phyloP scores from a whole-genome alignment of 2,329 filamentous ascomycete genomes.

The Xylariales sp. region DNA sequence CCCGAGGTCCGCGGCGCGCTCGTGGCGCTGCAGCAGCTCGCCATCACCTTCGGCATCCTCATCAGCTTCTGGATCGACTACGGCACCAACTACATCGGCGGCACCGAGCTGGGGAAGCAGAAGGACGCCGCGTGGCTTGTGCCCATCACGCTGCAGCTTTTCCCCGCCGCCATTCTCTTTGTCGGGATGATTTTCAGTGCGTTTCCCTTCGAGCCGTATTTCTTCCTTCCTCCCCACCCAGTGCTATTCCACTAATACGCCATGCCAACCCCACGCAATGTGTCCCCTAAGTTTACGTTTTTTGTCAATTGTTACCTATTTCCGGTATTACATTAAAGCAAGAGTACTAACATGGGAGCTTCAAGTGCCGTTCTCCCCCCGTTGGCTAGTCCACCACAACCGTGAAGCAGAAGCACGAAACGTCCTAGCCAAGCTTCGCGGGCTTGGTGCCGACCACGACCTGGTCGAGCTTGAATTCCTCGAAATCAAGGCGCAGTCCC shows the following conservation, averaged over 20 bases:
- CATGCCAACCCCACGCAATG: neutral
- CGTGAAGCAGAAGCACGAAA: slow-evolving; percentile 75
- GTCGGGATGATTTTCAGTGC: slow-evolving; percentile 75
- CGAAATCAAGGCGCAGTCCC: slow-evolving; percentile 83
- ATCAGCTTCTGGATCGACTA: slow-evolving; percentile 73
- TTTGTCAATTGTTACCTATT: neutral
- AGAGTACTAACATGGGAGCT: slow-evolving; percentile 8
- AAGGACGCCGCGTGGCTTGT: slow-evolving; percentile 78
- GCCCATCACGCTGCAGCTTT: slow-evolving; percentile 77
- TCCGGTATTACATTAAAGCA: neutral
- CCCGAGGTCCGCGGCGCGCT: slow-evolving; percentile 57
- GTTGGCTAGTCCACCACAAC: slow-evolving; percentile 74
- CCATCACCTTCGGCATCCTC: slow-evolving; percentile 72
- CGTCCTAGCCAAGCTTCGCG: slow-evolving; percentile 73
- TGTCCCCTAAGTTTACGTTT: neutral
- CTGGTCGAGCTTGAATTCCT: slow-evolving; percentile 80
- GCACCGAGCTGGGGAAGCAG: slow-evolving; percentile 58
- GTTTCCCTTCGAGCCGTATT: neutral
- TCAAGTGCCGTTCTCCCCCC: slow-evolving; percentile 76
- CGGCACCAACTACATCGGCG: slow-evolving; percentile 75
- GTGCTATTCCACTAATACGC: too few relatives aligned
- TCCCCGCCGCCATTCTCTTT: slow-evolving; percentile 73
- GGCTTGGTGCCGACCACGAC: slow-evolving; percentile 70
- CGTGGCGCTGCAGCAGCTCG: slow-evolving; percentile 62
- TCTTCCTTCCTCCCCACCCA: too few relatives aligned